Evolutionary conservation across 1,284 basidiomycete species (phyloP).

Genomic region (Gymnopus androsaceus): DNA sequence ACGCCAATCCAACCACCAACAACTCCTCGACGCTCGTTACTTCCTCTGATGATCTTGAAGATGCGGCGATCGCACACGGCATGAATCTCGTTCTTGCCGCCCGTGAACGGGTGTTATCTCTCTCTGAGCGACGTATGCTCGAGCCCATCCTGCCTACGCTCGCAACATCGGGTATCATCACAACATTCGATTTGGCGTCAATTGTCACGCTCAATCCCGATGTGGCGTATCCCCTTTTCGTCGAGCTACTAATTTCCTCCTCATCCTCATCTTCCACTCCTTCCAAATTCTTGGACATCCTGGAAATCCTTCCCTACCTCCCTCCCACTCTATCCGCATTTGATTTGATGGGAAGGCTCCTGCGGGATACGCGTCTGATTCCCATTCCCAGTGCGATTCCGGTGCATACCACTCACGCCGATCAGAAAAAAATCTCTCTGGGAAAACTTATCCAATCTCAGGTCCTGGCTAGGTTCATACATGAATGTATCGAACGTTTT

Average conservation of each 20-base stretch:
- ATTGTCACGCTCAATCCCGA: constrained; percentile 69
- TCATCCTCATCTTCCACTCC: constrained; percentile 33
- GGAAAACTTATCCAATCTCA: constrained; percentile 63
- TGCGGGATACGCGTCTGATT: constrained; percentile 53
- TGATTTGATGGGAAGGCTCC: constrained; percentile 65
- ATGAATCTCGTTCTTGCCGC: constrained; percentile 67
- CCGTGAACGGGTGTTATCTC: constrained; percentile 66
- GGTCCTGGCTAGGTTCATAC: constrained; percentile 67
- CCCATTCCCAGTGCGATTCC: background rate
- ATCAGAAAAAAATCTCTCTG: too few relatives aligned
- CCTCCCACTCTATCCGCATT: constrained; percentile 73
- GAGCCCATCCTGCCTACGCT: constrained; percentile 49
- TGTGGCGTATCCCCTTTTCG: constrained; percentile 64
- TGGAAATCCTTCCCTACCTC: constrained; percentile 58
- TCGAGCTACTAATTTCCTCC: constrained; percentile 48
- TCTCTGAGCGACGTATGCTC: constrained; percentile 72
- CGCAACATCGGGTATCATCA: constrained; percentile 55
- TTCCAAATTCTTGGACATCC: constrained; percentile 48
- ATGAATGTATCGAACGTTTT: constrained; percentile 65
- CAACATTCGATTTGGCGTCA: constrained; percentile 63
- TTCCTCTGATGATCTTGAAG: constrained; percentile 37
- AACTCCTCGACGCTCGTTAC: constrained; percentile 27
- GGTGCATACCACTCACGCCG: background rate
- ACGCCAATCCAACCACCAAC: constrained; percentile 6
- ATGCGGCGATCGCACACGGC: constrained; percentile 46